Conservation (phyloP, 1,284 basidiomycete genomes). For the Exobasidium rhododendri region DNA sequence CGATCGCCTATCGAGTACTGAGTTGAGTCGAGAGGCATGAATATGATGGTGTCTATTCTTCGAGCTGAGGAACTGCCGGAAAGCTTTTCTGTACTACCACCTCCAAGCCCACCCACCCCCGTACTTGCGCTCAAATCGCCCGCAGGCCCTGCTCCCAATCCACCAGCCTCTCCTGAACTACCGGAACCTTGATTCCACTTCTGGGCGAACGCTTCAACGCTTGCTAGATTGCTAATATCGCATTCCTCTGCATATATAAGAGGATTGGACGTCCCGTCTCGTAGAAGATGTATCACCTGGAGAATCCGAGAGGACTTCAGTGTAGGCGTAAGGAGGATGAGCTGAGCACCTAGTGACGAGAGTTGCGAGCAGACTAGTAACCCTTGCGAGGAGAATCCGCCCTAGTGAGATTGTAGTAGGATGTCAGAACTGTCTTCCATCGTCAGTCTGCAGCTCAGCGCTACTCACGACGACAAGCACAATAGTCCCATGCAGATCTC, state of each 20-base stretch:
- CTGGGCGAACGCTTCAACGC: constrained; percentile 32
- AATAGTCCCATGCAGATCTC: constrained; percentile 13
- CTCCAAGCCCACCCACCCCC: not conserved
- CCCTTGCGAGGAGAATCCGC: constrained; percentile 12
- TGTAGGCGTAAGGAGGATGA: constrained; percentile 11
- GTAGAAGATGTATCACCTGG: constrained; percentile 38
- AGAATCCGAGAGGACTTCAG: constrained; percentile 10
- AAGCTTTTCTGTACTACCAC: constrained; percentile 1
- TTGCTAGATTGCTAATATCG: constrained; percentile 29
- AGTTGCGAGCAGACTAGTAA: constrained; percentile 13
- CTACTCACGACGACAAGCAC: constrained; percentile 14
- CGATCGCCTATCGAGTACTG: constrained; percentile 12
- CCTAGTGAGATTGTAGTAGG: not conserved
- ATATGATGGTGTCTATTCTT: constrained; percentile 22
- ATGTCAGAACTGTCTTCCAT: not conserved
- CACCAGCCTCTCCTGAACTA: not conserved
- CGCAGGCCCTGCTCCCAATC: constrained; percentile 11
- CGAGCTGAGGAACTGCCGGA: not conserved
- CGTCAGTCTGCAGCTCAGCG: not conserved
- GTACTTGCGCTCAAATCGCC: constrained; percentile 5
- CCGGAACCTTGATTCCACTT: constrained; percentile 37
- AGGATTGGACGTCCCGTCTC: constrained; percentile 39
- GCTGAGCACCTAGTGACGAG: constrained; percentile 12
- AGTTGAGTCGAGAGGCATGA: constrained; percentile 19
- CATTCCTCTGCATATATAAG: constrained; percentile 49